Percentiles rank a stretch among this genome's conserved stretches.
These are phyloP conservation scores for Candida rishiriensis DNA, from an alignment of 805 yeast genomes.

Conservation along the genomic window DNA sequence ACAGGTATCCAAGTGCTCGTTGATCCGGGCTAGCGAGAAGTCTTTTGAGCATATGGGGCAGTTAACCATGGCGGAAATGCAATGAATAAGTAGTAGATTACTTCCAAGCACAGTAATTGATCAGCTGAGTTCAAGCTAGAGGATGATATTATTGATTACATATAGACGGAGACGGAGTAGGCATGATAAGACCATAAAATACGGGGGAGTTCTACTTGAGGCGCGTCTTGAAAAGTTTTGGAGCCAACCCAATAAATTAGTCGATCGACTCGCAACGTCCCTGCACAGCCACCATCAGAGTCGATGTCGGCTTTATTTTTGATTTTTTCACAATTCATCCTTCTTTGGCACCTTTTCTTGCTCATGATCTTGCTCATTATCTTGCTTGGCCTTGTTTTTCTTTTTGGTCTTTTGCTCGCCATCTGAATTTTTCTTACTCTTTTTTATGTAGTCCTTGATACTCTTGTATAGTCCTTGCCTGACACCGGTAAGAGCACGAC, in stretches of 20 bases:
- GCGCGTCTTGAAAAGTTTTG: too few species aligned
- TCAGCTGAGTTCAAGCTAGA: too few species aligned
- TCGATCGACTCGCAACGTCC: too few species aligned
- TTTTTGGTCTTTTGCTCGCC: background rate
- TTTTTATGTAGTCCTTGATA: slow-evolving; percentile 19
- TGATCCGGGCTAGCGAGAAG: slow-evolving; percentile 26
- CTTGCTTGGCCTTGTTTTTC: slow-evolving; percentile 1
- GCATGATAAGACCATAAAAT: background rate
- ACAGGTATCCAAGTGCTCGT: slow-evolving; percentile 33
- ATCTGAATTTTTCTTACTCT: slow-evolving; percentile 12
- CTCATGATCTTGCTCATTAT: background rate
- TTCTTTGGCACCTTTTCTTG: slow-evolving; percentile 10
- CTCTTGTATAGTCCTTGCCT: slow-evolving; percentile 19
- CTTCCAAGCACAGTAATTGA: too few species aligned
- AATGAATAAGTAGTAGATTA: too few species aligned
- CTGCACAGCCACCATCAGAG: too few species aligned
- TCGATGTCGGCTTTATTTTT: too few species aligned
- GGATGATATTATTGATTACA: too few species aligned
- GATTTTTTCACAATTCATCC: slow-evolving; percentile 15
- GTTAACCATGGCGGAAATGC: slow-evolving; percentile 21
- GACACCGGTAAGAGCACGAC: slow-evolving; percentile 17
- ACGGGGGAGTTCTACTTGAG: background rate
- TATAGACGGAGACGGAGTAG: too few species aligned
- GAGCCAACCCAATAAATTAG: too few species aligned
- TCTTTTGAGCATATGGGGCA: slow-evolving; percentile 33